Evolutionary conservation across 2,329 filamentous ascomycete genomes (phyloP), one percentile per base, ranked within the genome.

Genomic region (Emericellopsis cladophorae): DNA sequence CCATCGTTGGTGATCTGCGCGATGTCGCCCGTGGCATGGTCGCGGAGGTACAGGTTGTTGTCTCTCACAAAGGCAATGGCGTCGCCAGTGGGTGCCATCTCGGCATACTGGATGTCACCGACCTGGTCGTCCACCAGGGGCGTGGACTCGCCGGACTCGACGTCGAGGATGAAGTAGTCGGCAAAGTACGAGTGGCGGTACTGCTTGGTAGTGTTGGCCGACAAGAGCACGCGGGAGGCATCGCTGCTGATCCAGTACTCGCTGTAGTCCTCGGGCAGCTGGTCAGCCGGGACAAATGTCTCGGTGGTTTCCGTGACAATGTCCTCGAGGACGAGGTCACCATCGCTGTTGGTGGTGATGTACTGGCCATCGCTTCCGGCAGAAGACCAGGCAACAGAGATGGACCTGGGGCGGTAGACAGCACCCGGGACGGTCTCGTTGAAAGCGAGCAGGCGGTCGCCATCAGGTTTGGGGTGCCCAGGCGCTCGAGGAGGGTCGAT

Each of bases 171-270:
- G 36, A 74, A 68, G 55, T 84, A 84, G 53, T 83, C 70, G 29
- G 79, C 72, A 52, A 77, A 79, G 57, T 78, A 83, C 6, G 79
- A 80, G 57, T 82, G 62, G 2, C 80, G 74, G 51, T 84, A 83
- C 53, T 80, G 72, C 56, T 81, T 80, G 12, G 75, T 83, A 54
- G 75, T 70, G 50, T 84, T 83, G 41, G 74, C 68, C 1, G 78
- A 67, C 59, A 79, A 76, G 15, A 84, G 59, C 0, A 84, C 67
- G 40, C 70, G 68, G 18, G 66, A 68, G 7, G 72, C 64, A 50
- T 81, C 76, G 2, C 73, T 59, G 33, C 73, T 76, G 47, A 84
- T 77, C 60, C 67, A 77, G 54, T 76, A 82, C 35, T 76, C 71
- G 45, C 62, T 61, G 44, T 72, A 63, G 40, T 69, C 67, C 2